Evolutionary conservation across 139 green algal species (phyloP).

Genomic region (Gonium pectorale): DNA sequence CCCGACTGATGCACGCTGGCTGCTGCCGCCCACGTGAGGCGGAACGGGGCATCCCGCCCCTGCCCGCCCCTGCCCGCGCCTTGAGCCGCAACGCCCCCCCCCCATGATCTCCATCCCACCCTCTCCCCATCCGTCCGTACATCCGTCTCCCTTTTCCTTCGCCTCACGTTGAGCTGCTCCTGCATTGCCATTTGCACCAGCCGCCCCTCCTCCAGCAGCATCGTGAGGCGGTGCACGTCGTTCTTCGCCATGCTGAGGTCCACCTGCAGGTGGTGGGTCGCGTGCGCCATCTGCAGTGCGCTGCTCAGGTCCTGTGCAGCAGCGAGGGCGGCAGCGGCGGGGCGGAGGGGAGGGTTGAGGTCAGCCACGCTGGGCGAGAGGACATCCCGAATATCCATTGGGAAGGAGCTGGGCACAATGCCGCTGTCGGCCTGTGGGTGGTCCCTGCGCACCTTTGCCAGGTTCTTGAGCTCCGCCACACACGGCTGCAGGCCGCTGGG

Average conservation of each 20-base stretch:
- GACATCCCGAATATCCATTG: too few species aligned
- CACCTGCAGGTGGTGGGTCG: conserved; percentile 31
- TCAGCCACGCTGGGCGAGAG: background rate
- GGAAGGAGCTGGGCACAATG: too few species aligned
- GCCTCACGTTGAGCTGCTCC: conserved; percentile 16
- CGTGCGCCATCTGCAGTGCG: conserved; percentile 2
- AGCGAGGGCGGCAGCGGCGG: background rate
- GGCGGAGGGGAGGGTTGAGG: too few species aligned
- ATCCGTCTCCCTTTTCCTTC: background rate
- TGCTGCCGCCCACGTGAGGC: too few species aligned
- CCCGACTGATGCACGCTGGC: too few species aligned
- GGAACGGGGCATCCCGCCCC: too few species aligned
- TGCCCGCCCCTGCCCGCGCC: too few species aligned
- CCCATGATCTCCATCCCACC: too few species aligned
- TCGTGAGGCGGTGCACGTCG: background rate
- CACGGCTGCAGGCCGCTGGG: background rate
- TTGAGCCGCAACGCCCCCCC: too few species aligned
- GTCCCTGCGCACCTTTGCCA: conserved; percentile 6
- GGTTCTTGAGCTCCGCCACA: conserved; percentile 3
- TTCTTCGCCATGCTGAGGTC: conserved; percentile 19
- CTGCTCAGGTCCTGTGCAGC: conserved; percentile 18
- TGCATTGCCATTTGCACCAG: conserved; percentile 11
- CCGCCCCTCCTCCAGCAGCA: conserved; percentile 28
- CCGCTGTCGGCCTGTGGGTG: too few species aligned
- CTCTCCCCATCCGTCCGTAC: too few species aligned